phyloP scores from a whole-genome alignment of 192 early-diverging fungal genomes.

The Linnemannia elongata region DNA sequence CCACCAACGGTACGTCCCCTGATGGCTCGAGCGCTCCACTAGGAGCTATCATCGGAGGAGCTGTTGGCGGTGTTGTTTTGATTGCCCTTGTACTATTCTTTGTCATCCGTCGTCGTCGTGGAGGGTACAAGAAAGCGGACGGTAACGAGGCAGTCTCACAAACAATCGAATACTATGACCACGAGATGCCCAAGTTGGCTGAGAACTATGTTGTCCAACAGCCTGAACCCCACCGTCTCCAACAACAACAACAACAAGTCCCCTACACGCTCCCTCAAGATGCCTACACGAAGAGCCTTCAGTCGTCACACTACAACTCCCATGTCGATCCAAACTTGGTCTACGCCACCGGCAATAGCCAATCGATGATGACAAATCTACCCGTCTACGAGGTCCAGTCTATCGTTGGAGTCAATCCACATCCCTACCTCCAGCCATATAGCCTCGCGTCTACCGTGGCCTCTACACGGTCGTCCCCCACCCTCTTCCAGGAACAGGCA shows the following conservation, averaged over 20 bases:
- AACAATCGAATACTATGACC: background rate
- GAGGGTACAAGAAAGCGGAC: background rate
- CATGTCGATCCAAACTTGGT: background rate
- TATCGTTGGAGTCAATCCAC: background rate
- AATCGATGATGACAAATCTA: background rate
- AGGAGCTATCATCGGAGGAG: background rate
- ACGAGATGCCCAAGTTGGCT: background rate
- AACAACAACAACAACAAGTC: background rate
- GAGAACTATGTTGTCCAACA: background rate
- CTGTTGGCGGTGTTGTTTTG: background rate
- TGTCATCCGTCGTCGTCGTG: background rate
- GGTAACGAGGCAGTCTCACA: background rate
- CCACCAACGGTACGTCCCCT: background rate
- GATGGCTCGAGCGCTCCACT: background rate
- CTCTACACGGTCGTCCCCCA: background rate
- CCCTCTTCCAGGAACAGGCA: background rate
- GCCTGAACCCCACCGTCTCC: background rate
- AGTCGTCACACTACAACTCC: background rate
- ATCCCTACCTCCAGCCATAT: background rate
- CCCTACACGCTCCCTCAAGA: background rate
- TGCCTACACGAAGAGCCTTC: background rate
- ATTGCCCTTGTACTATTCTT: background rate
- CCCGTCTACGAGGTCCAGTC: background rate
- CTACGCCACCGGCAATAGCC: background rate
- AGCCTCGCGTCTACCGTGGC: background rate